Base-by-base conservation (phyloP, 202 grass and related monocot species). In the Carex sylvatica region DNA sequence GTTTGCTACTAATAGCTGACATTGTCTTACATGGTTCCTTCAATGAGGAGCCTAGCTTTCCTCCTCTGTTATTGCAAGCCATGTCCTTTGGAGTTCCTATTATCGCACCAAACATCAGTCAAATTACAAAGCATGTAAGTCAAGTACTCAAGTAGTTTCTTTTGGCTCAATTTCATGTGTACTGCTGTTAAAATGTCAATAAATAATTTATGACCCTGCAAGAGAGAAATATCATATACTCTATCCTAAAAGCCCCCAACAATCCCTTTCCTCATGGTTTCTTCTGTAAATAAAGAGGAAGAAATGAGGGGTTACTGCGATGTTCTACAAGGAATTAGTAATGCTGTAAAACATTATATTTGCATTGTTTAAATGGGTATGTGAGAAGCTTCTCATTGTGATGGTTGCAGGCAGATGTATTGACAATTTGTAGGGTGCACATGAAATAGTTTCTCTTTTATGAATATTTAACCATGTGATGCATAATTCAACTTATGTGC, bases 21-120 rank as follows among this genome's bases (percentile, higher is more conserved):
- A 81, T 89, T 83, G 92, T 96, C 87, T 87, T 99, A 14, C 93
- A 99, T 36, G 91, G 89, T 62, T 93, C 91, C 71, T 96, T 93
- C 79, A 85, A 87, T 79, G 85, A 90, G 46, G 96, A 99, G 83
- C 91, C 89, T 86, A 85, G 42, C 80, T 99, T 99, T 81, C 96
- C 96, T 83, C 89, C 96, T 76, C 82, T 93, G 38, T 89, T 99
- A 71, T 62, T 89, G 81, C 88, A 58, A 59, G 90, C 96, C 58
- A 99, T 99, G 93, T 87, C 96, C 69, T 93, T 88, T 84, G 96
- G 87, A 86, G 84, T 93, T 90, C 96, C 93, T 22, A 86, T 95
- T 66, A 88, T 93, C 56, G 89, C 74, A 36, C 93, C 96, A 52
- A 95, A 96, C 87, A 85, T 99, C 67, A 96, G 89, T 89, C 69